phyloP scores from a whole-genome alignment of 1,284 basidiomycete species.

The Malassezia dermatis region DNA sequence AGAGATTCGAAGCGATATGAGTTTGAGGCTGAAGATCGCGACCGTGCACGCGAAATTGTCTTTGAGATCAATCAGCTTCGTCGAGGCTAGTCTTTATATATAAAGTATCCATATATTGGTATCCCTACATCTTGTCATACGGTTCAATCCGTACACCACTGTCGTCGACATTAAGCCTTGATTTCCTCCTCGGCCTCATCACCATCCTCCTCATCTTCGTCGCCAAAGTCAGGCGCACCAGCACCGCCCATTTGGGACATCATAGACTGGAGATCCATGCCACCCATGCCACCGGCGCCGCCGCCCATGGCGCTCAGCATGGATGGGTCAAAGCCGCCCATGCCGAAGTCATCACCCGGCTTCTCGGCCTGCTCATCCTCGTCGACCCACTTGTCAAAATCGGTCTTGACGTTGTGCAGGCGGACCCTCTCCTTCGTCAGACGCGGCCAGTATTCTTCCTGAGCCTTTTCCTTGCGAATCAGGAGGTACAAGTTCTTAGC shows the following conservation, averaged over 20 bases:
- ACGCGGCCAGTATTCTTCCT: conserved; percentile 48
- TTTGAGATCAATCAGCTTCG: conserved; percentile 25
- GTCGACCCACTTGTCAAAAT: conserved; percentile 49
- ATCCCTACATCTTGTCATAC: background rate
- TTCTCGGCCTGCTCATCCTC: conserved; percentile 47
- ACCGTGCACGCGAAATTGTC: conserved; percentile 39
- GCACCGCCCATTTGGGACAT: conserved; percentile 25
- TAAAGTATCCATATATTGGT: background rate
- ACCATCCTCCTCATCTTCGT: conserved; percentile 27
- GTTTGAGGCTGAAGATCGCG: conserved; percentile 83
- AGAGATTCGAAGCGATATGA: conserved; percentile 72
- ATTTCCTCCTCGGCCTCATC: conserved; percentile 49
- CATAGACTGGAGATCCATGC: conserved; percentile 44
- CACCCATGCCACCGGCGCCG: conserved; percentile 47
- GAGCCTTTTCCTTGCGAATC: conserved; percentile 39
- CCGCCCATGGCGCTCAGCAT: conserved; percentile 15
- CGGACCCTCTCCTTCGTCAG: conserved; percentile 48
- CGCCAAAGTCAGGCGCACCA: conserved; percentile 29
- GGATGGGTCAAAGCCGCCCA: conserved; percentile 25
- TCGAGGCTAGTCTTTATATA: background rate
- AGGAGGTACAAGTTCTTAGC: conserved; percentile 42
- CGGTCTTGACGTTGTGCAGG: conserved; percentile 49
- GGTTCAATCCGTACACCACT: background rate
- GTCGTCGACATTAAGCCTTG: background rate
- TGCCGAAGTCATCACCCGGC: conserved; percentile 21